These are phyloP conservation scores for Psilocybe cyanescens DNA, from an alignment of 768 basidiomycete genomes.

Conservation along the genomic window DNA sequence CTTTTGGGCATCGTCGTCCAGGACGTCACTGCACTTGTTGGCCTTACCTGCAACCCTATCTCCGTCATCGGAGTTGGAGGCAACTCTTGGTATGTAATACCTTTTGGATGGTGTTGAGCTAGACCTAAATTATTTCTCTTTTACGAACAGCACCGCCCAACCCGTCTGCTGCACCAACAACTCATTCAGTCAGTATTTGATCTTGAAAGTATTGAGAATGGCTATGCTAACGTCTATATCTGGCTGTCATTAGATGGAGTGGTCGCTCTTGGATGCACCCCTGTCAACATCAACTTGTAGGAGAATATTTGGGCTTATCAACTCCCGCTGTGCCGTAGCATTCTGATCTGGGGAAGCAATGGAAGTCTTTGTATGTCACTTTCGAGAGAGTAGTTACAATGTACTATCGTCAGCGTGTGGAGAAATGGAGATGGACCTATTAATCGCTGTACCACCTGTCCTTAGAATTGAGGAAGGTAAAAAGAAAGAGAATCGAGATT, in stretches of 20 bases:
- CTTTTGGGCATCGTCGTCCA: neutral
- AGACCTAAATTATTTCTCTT: neutral
- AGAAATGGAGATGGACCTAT: too few relatives aligned
- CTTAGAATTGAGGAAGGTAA: too few relatives aligned
- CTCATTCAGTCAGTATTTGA: neutral
- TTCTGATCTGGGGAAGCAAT: too few relatives aligned
- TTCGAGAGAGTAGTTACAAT: too few relatives aligned
- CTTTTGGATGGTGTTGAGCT: too few relatives aligned
- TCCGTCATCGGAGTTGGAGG: conserved; percentile 1
- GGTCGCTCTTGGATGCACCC: conserved; percentile 6
- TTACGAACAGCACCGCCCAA: neutral
- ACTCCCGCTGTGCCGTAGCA: too few relatives aligned
- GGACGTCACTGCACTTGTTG: neutral
- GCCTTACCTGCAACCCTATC: neutral
- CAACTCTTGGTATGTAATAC: neutral
- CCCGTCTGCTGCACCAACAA: conserved; percentile 10
- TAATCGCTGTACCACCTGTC: too few relatives aligned
- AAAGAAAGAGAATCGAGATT: too few relatives aligned
- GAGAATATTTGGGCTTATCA: neutral
- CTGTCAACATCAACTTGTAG: conserved; percentile 5
- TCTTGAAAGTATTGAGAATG: neutral
- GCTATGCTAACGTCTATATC: too few relatives aligned
- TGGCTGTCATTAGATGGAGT: neutral
- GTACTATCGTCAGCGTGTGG: too few relatives aligned
- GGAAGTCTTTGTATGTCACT: too few relatives aligned